Base-by-base conservation (phyloP, 2,329 filamentous ascomycete genomes). In the Alternaria sp. region DNA sequence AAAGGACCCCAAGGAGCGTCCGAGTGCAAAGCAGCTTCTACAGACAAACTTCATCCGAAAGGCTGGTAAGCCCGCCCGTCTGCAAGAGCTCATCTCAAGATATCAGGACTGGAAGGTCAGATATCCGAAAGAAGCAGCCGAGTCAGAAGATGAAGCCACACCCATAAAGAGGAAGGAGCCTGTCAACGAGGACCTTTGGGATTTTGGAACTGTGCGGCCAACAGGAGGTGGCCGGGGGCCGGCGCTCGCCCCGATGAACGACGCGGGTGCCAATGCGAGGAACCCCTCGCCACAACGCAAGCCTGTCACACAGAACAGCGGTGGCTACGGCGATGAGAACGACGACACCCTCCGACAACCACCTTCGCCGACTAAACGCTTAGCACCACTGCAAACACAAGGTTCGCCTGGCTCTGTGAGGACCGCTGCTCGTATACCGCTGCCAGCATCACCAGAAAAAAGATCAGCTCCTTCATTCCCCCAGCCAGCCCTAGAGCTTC, bases 51-150 rank as follows among this genome's bases (percentile, higher is more conserved):
- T 97, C 79, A 90, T 99, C 63, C 89, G 92, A 69, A 90, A 90
- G 72, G 96, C 95, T 15, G 98, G 97, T 83, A 96, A 95, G 82
- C 97, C 94, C 0, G 96, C 91, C n/a, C 97, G 97, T 77, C 83
- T 99, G 45, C 98, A 96, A 1, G 96, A 99, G 81, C 84, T 99
- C 59, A 98, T 99, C 73, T 93, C 97, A 79, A 87, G 96, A 57
- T 89, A 96, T 74, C 91, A 91, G 76, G 88, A 94, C 65, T 99
- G 94, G 93, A 89, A 91, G 58, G 90, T 92, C 23, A 91, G 90
- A 6, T 90, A 96, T 74, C 93, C 93, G 63, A 87, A 89, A 36
- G 87, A 81, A 2, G 91, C 93, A 8, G 86, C 85, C 12, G 81
- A 83, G 19, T 70, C 69, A n/a, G 76, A 77, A 51, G 80, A 84